Conservation (phyloP, 2,329 filamentous ascomycete genomes). For the Penicillium freii region DNA sequence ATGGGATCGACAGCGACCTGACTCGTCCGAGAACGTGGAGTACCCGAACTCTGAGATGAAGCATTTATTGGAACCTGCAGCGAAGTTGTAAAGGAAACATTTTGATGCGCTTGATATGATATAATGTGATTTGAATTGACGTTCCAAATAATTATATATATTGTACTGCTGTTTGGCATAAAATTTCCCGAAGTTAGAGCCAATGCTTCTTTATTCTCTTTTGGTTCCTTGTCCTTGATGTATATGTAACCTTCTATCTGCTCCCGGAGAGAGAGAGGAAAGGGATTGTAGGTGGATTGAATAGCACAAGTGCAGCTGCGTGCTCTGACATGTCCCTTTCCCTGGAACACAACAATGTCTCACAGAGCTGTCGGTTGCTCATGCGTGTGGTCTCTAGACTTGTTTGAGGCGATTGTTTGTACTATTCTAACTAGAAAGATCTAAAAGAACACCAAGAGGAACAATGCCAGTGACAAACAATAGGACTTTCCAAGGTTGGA, state of each 20-base stretch:
- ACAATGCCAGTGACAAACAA: background rate
- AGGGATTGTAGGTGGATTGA: too few relatives aligned
- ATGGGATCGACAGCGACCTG: slow-evolving; percentile 57
- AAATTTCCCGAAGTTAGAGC: too few relatives aligned
- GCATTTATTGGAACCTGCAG: slow-evolving; percentile 46
- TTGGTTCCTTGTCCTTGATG: too few relatives aligned
- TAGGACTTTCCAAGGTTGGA: background rate
- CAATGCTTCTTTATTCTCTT: too few relatives aligned
- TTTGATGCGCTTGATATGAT: background rate
- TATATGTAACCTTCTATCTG: too few relatives aligned
- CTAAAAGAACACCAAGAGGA: background rate
- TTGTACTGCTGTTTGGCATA: background rate
- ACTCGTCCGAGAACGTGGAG: slow-evolving; percentile 53
- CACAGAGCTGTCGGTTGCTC: background rate
- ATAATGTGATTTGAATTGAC: background rate
- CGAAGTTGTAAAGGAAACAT: slow-evolving; percentile 27
- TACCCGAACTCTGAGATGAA: slow-evolving; percentile 60
- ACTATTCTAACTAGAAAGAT: too few relatives aligned
- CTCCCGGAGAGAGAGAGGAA: too few relatives aligned
- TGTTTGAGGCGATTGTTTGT: background rate
- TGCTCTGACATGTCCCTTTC: too few relatives aligned
- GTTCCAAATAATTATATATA: background rate
- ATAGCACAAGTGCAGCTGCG: background rate
- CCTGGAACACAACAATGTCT: background rate
- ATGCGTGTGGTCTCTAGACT: background rate